Evolutionary conservation across 2,329 filamentous ascomycete species (phyloP), one percentile per base, ranked within the genome.

Genomic region (Dactylellina haptotyla): DNA sequence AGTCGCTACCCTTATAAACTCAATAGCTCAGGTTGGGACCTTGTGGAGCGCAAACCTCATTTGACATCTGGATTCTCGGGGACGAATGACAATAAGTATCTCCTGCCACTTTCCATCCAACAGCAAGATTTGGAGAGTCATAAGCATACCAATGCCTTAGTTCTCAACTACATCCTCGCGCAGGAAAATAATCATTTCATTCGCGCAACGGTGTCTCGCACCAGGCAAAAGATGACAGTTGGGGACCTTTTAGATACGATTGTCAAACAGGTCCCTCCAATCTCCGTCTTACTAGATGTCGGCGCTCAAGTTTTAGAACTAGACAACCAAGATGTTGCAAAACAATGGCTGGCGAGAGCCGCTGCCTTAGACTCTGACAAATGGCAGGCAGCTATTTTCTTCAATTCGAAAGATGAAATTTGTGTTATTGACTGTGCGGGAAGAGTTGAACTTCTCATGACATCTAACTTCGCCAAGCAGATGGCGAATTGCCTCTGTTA

Each of bases 221-320:
- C 63, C 34, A 66, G 53, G 28, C 16, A 45, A 16, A 75, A 43
- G 64, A 70, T 45, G 64, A 64, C 4, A 65, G 76, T 83, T 0
- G 78, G 83, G 9, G 72, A 77, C 0, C 77, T 90, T 0, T 77
- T 92, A 0, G 30, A 79, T 0, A 78, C 83, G 2, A 81, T 89
- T 0, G 78, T 81, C 0, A 48, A 48, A 0, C 79, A 85, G 46
- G 45, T 81, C 0, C 80, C 81, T 0, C 78, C 80, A 0, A 81
- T 85, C 0, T 83, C 84, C 0, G 88, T 92, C 0, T 84, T 93
- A 0, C 82, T 93, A 0, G 89, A 93, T 75, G 89, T 90, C 0
- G 90, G 90, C 0, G 89, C 90, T 0, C 87, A 89, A 53, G 85
- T 93, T 3, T 79, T 93, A 0, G 89, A 92, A 28, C 79, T 88